A percentile compares a stretch with the other conserved stretches of the same genome.
phyloP scores from a whole-genome alignment of 176 grass and related monocot genomes.

The Musa beccarii region DNA sequence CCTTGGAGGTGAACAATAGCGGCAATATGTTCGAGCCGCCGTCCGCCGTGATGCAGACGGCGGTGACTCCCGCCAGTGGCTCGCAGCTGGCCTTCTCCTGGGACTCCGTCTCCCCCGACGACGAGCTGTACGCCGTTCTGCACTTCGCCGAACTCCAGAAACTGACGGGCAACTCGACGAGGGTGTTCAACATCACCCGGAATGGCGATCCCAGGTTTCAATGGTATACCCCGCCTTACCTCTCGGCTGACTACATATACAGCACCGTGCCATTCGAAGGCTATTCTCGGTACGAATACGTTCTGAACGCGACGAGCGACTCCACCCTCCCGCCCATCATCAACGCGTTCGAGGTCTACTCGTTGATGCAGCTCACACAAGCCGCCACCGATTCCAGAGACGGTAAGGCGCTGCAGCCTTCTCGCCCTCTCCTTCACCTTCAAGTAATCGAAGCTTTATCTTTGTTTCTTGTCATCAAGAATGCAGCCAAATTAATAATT shows the following conservation, averaged over 20 bases:
- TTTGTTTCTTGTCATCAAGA: too few relatives aligned
- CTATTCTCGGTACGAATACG: background rate
- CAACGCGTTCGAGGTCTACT: conserved; percentile 23
- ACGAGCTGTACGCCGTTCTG: background rate
- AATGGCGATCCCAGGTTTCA: background rate
- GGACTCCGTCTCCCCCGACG: background rate
- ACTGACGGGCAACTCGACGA: background rate
- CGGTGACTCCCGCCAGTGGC: background rate
- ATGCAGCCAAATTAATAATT: too few relatives aligned
- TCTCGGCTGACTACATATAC: background rate
- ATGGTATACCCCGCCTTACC: background rate
- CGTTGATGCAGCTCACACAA: background rate
- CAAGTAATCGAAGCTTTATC: too few relatives aligned
- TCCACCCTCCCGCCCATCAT: conserved; percentile 21
- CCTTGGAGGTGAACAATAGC: background rate
- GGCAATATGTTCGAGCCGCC: background rate
- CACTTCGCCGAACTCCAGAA: conserved; percentile 13
- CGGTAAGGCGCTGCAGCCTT: conserved; percentile 4
- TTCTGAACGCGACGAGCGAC: background rate
- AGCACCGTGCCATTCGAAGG: background rate
- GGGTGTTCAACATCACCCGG: background rate
- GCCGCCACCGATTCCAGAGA: conserved; percentile 5
- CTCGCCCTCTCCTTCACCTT: background rate
- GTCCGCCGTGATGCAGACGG: background rate
- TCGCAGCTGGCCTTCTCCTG: background rate